These are phyloP conservation scores for Eremothecium gossypii DNA, from an alignment of 1,139 yeast species.

Conservation along the genomic window DNA sequence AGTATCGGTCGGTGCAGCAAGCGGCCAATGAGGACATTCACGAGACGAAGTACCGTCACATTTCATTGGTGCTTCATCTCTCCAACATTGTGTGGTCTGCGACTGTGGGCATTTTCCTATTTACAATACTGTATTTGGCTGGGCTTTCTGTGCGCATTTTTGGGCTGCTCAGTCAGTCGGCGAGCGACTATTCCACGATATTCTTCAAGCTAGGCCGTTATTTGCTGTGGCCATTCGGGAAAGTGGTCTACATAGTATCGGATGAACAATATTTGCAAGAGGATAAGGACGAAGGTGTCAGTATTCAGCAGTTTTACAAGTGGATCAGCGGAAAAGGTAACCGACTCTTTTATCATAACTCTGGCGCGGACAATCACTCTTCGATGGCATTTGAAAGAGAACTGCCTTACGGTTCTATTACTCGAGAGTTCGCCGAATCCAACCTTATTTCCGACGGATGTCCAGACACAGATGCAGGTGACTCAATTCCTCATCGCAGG, in stretches of 20 bases:
- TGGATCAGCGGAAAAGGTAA: constrained; percentile 72
- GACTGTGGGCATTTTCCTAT: constrained; percentile 60
- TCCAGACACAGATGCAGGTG: constrained; percentile 22
- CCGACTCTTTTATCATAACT: constrained; percentile 32
- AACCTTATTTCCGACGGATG: background rate
- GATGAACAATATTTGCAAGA: constrained; percentile 78
- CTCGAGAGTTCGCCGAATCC: background rate
- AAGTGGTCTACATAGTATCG: constrained; percentile 66
- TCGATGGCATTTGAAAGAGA: constrained; percentile 1
- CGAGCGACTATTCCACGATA: constrained; percentile 51
- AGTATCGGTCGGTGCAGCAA: constrained; percentile 80
- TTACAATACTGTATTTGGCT: constrained; percentile 42
- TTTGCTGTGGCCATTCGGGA: constrained; percentile 80
- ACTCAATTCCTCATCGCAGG: constrained; percentile 40
- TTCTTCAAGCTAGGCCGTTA: constrained; percentile 59
- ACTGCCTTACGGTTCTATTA: background rate
- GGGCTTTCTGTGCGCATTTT: constrained; percentile 37
- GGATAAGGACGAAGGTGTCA: constrained; percentile 82
- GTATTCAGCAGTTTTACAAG: constrained; percentile 72
- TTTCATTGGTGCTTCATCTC: constrained; percentile 54
- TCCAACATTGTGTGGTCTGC: constrained; percentile 74
- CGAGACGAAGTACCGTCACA: constrained; percentile 43
- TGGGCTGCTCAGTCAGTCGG: constrained; percentile 40
- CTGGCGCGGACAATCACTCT: constrained; percentile 12
- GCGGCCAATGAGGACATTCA: constrained; percentile 94